Conservation (phyloP, 495 filamentous ascomycete genomes). For the Penicillium alfredii region DNA sequence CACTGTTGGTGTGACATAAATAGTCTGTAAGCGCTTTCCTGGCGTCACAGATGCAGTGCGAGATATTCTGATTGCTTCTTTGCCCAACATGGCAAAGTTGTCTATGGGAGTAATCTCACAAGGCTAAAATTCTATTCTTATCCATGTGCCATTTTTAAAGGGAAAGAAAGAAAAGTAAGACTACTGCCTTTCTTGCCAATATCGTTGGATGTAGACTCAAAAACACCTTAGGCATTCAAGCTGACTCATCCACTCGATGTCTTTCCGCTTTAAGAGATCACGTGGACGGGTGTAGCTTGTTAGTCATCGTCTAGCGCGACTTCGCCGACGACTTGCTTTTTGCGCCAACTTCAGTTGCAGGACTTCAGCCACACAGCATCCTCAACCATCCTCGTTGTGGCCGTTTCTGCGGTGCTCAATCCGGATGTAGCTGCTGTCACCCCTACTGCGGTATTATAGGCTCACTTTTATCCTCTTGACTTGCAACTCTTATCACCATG, state of each 20-base stretch:
- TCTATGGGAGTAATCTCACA: no score
- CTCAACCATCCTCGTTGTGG: conserved; percentile 20
- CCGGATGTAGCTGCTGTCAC: conserved; percentile 41
- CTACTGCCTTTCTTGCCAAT: no score
- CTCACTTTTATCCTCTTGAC: conserved; percentile 21
- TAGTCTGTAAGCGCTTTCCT: conserved; percentile 18
- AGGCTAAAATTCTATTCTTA: no score
- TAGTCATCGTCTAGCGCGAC: conserved; percentile 20
- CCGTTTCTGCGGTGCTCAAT: conserved; percentile 29
- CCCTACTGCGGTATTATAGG: conserved; percentile 25
- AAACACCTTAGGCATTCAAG: no score
- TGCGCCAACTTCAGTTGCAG: conserved; percentile 16
- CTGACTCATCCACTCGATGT: background rate
- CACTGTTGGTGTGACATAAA: conserved; percentile 16
- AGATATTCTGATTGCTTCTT: no score
- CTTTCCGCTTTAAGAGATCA: conserved; percentile 1
- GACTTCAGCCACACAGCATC: conserved; percentile 16
- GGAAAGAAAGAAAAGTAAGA: no score
- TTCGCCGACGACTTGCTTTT: conserved; percentile 20
- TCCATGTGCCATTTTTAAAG: no score
- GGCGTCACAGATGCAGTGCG: conserved; percentile 15
- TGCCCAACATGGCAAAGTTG: no score
- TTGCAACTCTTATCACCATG: conserved; percentile 37
- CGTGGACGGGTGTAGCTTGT: conserved; percentile 2
- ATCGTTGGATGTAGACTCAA: no score